Percentiles rank a stretch among this genome's conserved stretches.
phyloP scores from a whole-genome alignment of 257 asterid genomes.

The Eustoma russellianum region DNA sequence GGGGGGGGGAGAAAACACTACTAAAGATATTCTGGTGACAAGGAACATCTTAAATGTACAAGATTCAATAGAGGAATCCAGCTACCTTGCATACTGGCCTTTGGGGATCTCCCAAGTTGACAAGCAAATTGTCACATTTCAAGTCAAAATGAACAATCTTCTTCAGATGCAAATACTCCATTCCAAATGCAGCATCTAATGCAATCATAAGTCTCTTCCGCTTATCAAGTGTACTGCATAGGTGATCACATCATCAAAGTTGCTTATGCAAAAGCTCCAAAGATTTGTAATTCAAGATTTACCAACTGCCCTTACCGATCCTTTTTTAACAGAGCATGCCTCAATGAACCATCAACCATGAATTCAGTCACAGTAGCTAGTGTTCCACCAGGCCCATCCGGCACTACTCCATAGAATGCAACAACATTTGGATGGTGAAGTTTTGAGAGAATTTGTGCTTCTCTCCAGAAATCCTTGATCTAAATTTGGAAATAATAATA shows the following conservation, averaged over 20 bases:
- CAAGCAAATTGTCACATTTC: constrained; percentile 86
- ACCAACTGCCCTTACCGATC: constrained; percentile 41
- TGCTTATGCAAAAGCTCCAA: no score
- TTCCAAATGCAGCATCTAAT: constrained; percentile 42
- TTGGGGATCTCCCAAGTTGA: constrained; percentile 79
- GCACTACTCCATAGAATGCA: constrained; percentile 89
- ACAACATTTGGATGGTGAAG: constrained; percentile 92
- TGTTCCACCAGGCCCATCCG: constrained; percentile 76
- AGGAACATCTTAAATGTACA: no score
- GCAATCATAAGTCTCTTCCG: constrained; percentile 68
- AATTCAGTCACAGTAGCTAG: constrained; percentile 81
- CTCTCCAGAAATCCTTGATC: constrained; percentile 90
- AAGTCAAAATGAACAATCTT: constrained; percentile 79
- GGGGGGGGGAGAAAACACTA: no score
- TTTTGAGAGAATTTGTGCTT: constrained; percentile 71
- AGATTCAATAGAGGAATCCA: background rate
- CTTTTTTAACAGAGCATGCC: constrained; percentile 60
- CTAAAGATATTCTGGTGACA: no score
- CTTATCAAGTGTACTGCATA: constrained; percentile 52
- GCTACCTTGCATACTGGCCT: constrained; percentile 87
- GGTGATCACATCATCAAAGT: constrained; percentile 9
- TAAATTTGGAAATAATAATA: constrained; percentile 7
- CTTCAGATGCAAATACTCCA: constrained; percentile 63
- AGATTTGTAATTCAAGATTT: constrained; percentile 3
- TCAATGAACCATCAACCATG: constrained; percentile 73